These are phyloP conservation scores for Dactylellina drechsleri DNA, from an alignment of 2,329 filamentous ascomycete genomes.

Conservation along the genomic window DNA sequence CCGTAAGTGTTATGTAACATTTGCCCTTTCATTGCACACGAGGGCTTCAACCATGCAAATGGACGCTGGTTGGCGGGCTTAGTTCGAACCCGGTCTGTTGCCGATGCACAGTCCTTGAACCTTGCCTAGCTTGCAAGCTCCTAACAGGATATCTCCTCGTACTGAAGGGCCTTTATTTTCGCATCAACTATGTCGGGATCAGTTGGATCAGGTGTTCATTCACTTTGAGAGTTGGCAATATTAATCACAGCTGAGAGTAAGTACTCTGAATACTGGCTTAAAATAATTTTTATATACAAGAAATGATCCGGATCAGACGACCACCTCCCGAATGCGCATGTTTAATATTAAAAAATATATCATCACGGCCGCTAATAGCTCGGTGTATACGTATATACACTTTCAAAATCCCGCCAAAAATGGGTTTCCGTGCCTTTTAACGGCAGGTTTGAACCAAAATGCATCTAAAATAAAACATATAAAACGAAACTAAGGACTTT, in stretches of 20 bases:
- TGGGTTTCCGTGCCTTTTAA: too few relatives aligned
- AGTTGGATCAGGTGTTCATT: too few relatives aligned
- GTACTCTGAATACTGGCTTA: too few relatives aligned
- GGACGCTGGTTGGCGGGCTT: too few relatives aligned
- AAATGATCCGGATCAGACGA: constrained; percentile 6
- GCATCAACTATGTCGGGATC: too few relatives aligned
- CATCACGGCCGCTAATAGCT: background rate
- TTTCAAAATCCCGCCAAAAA: too few relatives aligned
- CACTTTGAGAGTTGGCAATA: background rate
- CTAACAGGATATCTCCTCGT: too few relatives aligned
- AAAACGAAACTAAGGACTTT: background rate
- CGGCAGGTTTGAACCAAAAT: too few relatives aligned
- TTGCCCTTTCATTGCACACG: constrained; percentile 6
- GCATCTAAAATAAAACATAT: background rate
- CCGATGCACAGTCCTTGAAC: constrained; percentile 22
- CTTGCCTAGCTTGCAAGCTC: background rate
- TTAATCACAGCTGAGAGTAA: too few relatives aligned
- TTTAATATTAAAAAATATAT: background rate
- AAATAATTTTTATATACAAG: constrained; percentile 1
- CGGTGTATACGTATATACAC: too few relatives aligned
- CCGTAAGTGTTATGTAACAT: constrained; percentile 51
- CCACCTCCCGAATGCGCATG: constrained; percentile 17
- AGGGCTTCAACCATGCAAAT: too few relatives aligned
- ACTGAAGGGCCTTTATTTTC: too few relatives aligned
- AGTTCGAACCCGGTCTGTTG: constrained; percentile 27